A percentile compares a stretch with the other conserved stretches of the same genome.
Conservation (phyloP, 2,329 filamentous ascomycete genomes). For the Clarireedia sp. region DNA sequence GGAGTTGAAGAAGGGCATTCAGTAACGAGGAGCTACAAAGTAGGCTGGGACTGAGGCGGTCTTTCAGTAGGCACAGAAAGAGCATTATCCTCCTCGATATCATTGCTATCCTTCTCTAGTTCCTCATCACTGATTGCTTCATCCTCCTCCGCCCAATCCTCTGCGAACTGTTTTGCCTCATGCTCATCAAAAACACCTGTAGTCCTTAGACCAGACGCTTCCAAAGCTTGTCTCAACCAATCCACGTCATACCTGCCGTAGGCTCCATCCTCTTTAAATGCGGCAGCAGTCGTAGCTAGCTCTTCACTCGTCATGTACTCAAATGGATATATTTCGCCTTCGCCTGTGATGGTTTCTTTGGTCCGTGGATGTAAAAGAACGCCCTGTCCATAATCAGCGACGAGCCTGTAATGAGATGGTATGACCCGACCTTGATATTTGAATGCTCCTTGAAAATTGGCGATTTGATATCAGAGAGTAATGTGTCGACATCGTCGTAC, state of each 20-base stretch:
- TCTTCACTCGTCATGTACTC: slow-evolving; percentile 5
- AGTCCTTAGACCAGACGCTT: slow-evolving; percentile 39
- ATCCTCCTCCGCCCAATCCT: slow-evolving; percentile 15
- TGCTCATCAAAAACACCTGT: slow-evolving; percentile 49
- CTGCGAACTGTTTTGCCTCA: slow-evolving; percentile 42
- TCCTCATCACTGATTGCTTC: slow-evolving; percentile 4
- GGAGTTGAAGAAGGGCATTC: too few species aligned
- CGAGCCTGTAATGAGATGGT: not conserved
- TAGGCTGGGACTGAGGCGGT: too few species aligned
- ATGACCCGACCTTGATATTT: slow-evolving; percentile 7
- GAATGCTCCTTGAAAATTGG: slow-evolving; percentile 7
- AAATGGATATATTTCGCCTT: not conserved
- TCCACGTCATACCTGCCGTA: slow-evolving; percentile 47
- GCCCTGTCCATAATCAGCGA: not conserved
- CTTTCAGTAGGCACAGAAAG: too few species aligned
- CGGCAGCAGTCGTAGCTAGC: slow-evolving; percentile 44
- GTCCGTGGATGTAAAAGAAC: not conserved
- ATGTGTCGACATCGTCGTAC: slow-evolving; percentile 1
- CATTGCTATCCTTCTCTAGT: not conserved
- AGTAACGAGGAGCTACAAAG: too few species aligned
- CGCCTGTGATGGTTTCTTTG: not conserved
- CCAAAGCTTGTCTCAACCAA: slow-evolving; percentile 47
- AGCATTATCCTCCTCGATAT: too few species aligned
- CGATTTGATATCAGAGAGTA: slow-evolving; percentile 6
- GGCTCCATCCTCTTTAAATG: slow-evolving; percentile 47